Evolutionary conservation across 305 asterid species (phyloP).

Genomic region (Rubia tinctorum): DNA sequence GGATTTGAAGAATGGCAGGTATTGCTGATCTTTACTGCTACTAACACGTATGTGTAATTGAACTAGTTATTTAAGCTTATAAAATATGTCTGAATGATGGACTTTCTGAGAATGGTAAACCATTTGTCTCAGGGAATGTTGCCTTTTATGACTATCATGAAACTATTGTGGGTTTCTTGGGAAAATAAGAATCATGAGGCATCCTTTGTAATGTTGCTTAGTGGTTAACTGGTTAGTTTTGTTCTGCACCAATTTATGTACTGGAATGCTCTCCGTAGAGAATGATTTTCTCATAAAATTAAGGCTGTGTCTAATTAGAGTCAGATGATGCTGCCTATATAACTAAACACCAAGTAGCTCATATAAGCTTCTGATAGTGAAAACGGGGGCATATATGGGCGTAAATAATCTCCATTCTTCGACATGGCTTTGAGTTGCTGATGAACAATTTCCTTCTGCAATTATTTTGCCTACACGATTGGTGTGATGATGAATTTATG

Average conservation of each 20-base stretch:
- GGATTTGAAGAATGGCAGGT: constrained; percentile 98
- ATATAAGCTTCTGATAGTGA: constrained; percentile 3
- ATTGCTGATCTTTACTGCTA: constrained; percentile 11
- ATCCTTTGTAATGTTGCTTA: background rate
- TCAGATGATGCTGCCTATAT: background rate
- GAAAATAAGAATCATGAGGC: background rate
- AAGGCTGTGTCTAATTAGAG: background rate
- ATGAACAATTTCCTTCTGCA: background rate
- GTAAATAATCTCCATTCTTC: background rate
- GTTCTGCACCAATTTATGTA: background rate
- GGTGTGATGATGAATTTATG: background rate
- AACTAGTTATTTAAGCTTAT: background rate
- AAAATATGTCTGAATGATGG: constrained; percentile 5
- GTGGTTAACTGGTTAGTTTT: background rate
- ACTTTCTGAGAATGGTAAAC: background rate
- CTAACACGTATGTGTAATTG: background rate
- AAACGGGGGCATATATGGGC: background rate
- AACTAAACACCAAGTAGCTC: background rate
- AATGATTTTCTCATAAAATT: background rate
- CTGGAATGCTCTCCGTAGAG: background rate
- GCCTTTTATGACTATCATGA: background rate
- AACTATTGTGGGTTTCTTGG: background rate
- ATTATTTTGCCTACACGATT: background rate
- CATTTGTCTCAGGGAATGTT: background rate
- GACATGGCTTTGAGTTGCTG: background rate